Percentiles rank a stretch among this genome's conserved stretches.
phyloP scores from a whole-genome alignment of 352 stramenopile genomes.

The Phytophthora quininea region DNA sequence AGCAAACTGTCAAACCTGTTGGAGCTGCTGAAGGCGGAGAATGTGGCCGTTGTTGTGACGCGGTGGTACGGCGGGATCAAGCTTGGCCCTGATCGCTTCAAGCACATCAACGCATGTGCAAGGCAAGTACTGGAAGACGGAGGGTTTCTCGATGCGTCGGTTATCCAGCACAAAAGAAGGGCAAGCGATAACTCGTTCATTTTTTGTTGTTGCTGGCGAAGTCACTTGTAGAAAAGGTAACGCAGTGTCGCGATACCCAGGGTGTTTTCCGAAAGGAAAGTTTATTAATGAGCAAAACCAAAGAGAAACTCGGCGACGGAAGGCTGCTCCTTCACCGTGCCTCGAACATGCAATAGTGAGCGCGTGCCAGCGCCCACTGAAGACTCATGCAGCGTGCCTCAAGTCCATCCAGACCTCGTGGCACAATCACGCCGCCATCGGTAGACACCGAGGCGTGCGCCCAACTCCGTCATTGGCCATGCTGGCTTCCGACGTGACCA shows the following conservation, averaged over 20 bases:
- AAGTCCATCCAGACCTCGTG: too few species aligned
- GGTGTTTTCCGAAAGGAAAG: neutral
- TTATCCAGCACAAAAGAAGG: conserved; percentile 61
- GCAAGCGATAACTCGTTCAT: conserved; percentile 38
- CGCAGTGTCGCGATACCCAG: neutral
- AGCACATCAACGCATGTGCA: conserved; percentile 80
- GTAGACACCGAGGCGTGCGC: too few species aligned
- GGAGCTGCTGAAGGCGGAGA: conserved; percentile 79
- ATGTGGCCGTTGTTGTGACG: conserved; percentile 85
- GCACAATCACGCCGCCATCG: too few species aligned
- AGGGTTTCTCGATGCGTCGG: conserved; percentile 49
- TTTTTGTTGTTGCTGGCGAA: too few species aligned
- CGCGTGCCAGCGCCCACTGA: too few species aligned
- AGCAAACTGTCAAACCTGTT: conserved; percentile 85
- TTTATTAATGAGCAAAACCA: neutral
- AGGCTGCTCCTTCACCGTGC: too few species aligned
- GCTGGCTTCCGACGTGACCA: too few species aligned
- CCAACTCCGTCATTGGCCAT: too few species aligned
- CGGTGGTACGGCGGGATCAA: conserved; percentile 87
- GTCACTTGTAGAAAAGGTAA: too few species aligned
- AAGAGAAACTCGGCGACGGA: neutral
- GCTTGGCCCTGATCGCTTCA: conserved; percentile 87
- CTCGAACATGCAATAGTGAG: too few species aligned
- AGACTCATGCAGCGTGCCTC: too few species aligned
- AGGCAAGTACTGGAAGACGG: conserved; percentile 79